Conservation (phyloP, 2,329 filamentous ascomycete species). For the Polytolypa hystricis region DNA sequence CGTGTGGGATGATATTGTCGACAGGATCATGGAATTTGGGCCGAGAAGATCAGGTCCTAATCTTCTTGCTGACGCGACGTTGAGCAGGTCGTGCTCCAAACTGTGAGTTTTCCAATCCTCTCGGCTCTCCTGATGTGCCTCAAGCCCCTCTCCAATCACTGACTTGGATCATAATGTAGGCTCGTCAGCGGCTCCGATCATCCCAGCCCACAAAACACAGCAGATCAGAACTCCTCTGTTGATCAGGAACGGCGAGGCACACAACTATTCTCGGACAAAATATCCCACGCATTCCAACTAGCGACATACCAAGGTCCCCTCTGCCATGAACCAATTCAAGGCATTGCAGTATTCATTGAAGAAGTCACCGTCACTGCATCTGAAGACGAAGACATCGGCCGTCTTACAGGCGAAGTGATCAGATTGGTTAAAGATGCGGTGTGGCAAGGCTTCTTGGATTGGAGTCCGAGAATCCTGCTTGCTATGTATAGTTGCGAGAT, state of each 20-base stretch:
- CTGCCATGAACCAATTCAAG: conserved; percentile 87
- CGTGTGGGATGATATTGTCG: conserved; percentile 62
- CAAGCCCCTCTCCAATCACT: no score
- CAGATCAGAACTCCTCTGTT: neutral
- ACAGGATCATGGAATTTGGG: conserved; percentile 82
- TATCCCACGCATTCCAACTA: conserved; percentile 88
- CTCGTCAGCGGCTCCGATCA: no score
- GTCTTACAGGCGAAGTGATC: conserved; percentile 87
- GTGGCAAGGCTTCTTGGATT: conserved; percentile 78
- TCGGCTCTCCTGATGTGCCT: no score
- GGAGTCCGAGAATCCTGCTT: conserved; percentile 87
- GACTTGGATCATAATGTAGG: no score
- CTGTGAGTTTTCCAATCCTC: conserved; percentile 38
- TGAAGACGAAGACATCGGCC: conserved; percentile 52
- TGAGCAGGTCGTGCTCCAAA: conserved; percentile 58
- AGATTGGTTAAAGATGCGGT: conserved; percentile 79
- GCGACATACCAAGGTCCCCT: conserved; percentile 79
- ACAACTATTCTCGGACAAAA: conserved; percentile 74
- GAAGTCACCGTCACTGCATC: conserved; percentile 54
- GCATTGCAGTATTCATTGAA: conserved; percentile 82
- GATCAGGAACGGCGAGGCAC: conserved; percentile 23
- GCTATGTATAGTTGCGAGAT: conserved; percentile 99
- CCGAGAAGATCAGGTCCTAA: conserved; percentile 79
- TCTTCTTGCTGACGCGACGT: conserved; percentile 73
- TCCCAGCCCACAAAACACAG: neutral